Conservation (phyloP, 169 alveolate species). For the Babesia gibsoni region DNA sequence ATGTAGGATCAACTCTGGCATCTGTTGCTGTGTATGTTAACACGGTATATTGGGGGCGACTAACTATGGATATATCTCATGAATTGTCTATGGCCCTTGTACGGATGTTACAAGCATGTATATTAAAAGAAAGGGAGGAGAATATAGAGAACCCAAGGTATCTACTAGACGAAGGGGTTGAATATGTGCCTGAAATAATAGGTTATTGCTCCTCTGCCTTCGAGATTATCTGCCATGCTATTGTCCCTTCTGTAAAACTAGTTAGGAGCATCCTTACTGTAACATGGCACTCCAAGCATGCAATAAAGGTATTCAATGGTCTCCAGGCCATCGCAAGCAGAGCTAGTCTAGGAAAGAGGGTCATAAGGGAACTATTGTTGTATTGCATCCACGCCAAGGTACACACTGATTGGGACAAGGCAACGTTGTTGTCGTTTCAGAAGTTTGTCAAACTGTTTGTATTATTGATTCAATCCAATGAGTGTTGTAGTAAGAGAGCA, state of each 20-base stretch:
- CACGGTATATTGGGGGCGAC: not conserved
- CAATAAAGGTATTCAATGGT: not conserved
- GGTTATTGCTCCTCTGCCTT: no score
- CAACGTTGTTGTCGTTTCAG: not conserved
- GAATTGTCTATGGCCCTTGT: not conserved
- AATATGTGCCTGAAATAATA: no score
- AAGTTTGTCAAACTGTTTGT: not conserved
- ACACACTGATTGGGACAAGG: conserved; percentile 16
- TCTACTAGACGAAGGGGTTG: no score
- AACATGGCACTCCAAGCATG: not conserved
- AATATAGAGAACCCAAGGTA: no score
- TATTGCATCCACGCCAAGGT: not conserved
- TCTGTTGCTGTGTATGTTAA: not conserved
- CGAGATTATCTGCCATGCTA: not conserved
- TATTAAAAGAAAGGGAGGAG: no score
- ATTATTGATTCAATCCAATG: no score
- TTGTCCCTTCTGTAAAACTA: not conserved
- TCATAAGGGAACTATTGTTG: not conserved
- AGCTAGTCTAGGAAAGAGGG: not conserved
- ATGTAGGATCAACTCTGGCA: not conserved
- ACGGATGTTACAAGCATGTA: not conserved
- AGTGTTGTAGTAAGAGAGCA: no score
- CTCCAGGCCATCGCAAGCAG: not conserved
- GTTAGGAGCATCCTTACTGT: not conserved
- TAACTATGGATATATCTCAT: not conserved